Percentiles rank a stretch among this genome's conserved stretches.
phyloP scores from a whole-genome alignment of 2,329 filamentous ascomycete genomes.

The Cryphonectria naterciae region DNA sequence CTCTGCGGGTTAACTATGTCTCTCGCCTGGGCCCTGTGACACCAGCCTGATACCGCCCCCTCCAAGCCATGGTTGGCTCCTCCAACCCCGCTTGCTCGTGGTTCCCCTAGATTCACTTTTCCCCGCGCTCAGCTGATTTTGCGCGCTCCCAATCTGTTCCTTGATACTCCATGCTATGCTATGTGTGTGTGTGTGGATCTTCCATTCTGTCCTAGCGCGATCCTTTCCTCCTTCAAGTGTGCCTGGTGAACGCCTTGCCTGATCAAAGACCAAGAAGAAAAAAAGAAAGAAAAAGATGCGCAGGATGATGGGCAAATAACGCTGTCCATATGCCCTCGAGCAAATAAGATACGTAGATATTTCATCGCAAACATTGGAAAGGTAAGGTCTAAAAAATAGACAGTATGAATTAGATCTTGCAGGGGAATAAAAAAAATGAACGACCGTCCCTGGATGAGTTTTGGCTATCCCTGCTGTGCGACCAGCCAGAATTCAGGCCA shows the following conservation, averaged over 20 bases:
- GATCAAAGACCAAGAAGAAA: neutral
- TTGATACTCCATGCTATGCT: neutral
- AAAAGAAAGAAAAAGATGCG: neutral
- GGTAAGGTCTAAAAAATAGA: slow-evolving; percentile 18
- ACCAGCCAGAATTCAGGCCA: neutral
- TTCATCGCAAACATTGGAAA: slow-evolving; percentile 16
- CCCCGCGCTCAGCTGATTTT: neutral
- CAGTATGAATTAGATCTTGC: slow-evolving; percentile 22
- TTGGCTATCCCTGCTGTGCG: neutral
- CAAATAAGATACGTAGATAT: slow-evolving; percentile 1
- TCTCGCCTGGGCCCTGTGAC: slow-evolving; percentile 18
- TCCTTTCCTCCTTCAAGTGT: neutral
- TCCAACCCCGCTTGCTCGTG: neutral
- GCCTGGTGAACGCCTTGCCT: slow-evolving; percentile 2
- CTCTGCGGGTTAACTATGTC: neutral
- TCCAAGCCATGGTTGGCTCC: neutral
- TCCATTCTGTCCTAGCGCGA: neutral
- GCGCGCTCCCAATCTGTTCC: neutral
- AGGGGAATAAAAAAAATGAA: neutral
- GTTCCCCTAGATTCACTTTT: neutral
- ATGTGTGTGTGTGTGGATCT: neutral
- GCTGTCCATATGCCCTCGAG: neutral
- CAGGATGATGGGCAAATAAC: neutral
- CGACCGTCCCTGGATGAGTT: neutral
- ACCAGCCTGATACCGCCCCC: slow-evolving; percentile 17